Evolutionary conservation across 2,329 filamentous ascomycete genomes (phyloP).

Genomic region (Xylaria sp.): DNA sequence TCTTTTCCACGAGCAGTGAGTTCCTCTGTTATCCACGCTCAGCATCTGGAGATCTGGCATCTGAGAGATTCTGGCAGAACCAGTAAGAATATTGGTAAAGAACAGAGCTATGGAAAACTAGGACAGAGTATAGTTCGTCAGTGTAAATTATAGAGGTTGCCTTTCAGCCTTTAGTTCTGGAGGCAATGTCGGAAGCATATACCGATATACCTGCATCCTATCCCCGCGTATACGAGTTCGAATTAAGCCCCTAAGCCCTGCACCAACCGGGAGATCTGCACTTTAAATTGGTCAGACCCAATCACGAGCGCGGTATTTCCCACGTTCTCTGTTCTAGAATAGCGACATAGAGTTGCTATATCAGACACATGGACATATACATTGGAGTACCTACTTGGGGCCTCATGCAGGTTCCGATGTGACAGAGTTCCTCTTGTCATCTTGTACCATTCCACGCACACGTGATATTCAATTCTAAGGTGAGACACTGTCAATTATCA

Average conservation of each 20-base stretch:
- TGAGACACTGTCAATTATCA: conserved; percentile 3
- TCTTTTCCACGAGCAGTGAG: not conserved
- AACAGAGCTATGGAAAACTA: too few species aligned
- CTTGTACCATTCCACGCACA: not conserved
- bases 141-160: too few species aligned
- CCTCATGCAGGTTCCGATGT: conserved; percentile 4
- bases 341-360: not conserved
- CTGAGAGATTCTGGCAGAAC: not conserved
- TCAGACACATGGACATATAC: conserved; percentile 10
- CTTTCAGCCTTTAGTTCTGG: too few species aligned
- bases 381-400: not conserved
- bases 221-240: not conserved
- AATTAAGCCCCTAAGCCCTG: not conserved
- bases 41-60: not conserved
- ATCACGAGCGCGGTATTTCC: conserved; percentile 26
- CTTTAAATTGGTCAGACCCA: conserved; percentile 14
- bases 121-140: too few species aligned
- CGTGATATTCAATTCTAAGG: not conserved
- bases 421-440: not conserved
- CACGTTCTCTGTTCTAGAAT: conserved; percentile 27
- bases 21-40: not conserved
- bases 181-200: not conserved
- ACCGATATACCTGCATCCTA: too few species aligned
- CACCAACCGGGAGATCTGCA: conserved; percentile 20
- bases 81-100: too few species aligned